A percentile compares a stretch with the other conserved stretches of the same genome.
phyloP scores from a whole-genome alignment of 495 filamentous ascomycete genomes.

The Tuber indicum region DNA sequence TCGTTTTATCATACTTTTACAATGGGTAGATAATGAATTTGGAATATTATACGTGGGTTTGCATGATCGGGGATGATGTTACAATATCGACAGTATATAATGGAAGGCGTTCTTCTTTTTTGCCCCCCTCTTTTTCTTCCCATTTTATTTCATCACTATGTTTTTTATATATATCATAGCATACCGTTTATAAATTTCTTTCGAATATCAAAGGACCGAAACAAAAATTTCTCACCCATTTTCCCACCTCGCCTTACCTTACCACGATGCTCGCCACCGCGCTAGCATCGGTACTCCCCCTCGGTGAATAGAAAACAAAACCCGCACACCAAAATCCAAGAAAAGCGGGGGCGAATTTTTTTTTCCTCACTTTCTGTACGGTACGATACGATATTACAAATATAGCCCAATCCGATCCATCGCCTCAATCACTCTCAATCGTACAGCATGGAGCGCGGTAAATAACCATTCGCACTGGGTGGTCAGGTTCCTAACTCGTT shows the following conservation, averaged over 20 bases:
- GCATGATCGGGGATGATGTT: constrained; percentile 6
- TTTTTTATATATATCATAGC: no score
- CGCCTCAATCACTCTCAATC: background rate
- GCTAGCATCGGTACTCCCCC: no score
- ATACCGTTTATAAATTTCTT: background rate
- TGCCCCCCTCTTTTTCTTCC: background rate
- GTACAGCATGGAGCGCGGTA: background rate
- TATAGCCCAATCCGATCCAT: background rate
- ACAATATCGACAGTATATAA: constrained; percentile 15
- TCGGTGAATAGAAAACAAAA: background rate
- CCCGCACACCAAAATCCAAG: background rate
- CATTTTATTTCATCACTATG: background rate
- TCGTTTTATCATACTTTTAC: constrained; percentile 14
- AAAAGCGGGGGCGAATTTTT: background rate
- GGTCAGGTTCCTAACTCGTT: background rate
- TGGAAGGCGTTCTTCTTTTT: constrained; percentile 26
- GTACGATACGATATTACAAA: background rate
- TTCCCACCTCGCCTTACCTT: background rate
- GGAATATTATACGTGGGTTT: constrained; percentile 1
- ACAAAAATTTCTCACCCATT: background rate
- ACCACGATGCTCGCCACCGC: background rate
- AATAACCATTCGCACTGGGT: background rate
- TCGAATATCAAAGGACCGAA: background rate
- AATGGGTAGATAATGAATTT: constrained; percentile 14
- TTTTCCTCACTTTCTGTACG: background rate